Percentiles rank a stretch among this genome's conserved stretches.
Evolutionary conservation across 176 grass and related monocot species (phyloP).

Genomic region (Chloris gayana): DNA sequence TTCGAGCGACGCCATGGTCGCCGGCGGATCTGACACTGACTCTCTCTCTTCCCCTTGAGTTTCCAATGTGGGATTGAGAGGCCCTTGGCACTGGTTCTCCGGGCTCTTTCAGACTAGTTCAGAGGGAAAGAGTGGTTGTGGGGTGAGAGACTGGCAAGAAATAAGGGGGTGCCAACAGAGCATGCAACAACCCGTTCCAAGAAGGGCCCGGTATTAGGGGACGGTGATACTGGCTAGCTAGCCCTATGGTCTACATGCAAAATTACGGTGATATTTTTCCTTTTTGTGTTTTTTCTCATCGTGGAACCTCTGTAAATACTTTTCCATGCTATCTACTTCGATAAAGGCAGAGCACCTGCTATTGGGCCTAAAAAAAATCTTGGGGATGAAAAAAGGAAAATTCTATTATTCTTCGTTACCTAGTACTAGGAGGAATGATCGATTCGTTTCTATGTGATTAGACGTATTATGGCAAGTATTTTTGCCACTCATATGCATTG

Average conservation of each 20-base stretch:
- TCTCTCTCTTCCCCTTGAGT: neutral
- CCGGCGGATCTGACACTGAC: neutral
- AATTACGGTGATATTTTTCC: too few relatives aligned
- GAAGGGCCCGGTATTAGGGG: neutral
- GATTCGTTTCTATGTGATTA: too few relatives aligned
- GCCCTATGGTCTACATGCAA: neutral
- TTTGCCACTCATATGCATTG: too few relatives aligned
- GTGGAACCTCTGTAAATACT: too few relatives aligned
- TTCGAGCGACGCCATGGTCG: conserved; percentile 53
- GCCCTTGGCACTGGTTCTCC: neutral
- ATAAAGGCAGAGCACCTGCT: too few relatives aligned
- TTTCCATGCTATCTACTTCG: too few relatives aligned
- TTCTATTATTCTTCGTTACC: neutral
- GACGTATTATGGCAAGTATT: too few relatives aligned
- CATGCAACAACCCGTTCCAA: conserved; percentile 23
- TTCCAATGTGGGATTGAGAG: neutral
- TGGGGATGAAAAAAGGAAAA: neutral
- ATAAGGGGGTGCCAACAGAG: conserved; percentile 16
- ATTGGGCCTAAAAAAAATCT: too few relatives aligned
- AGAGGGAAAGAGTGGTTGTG: conserved; percentile 32
- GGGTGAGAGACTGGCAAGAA: conserved; percentile 37
- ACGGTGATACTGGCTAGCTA: neutral
- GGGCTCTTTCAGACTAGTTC: neutral
- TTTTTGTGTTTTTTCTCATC: too few relatives aligned
- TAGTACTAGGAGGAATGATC: too few relatives aligned